Base-by-base conservation (phyloP, 208 protist genomes). In the Porcisia hertigi region DNA sequence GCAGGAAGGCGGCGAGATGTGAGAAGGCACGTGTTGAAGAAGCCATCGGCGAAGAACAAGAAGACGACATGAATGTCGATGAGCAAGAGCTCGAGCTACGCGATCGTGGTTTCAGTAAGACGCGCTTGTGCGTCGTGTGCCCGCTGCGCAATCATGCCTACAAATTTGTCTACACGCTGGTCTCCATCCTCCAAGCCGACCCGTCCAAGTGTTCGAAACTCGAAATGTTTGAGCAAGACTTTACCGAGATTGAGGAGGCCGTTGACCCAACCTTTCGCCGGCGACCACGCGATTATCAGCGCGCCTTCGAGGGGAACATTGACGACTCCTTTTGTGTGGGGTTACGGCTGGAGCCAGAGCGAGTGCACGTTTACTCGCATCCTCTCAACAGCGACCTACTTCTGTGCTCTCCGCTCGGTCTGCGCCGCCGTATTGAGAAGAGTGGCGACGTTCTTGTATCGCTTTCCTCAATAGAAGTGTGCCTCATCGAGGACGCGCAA, bases 251-350 rank as follows among this genome's bases (percentile, higher is more conserved):
- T 34, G 88, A 92, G 45, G 96, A 98, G 76, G 86, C 92, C 3
- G 75, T 94, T 47, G 94, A 98, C 72, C 85, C 88, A 11, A 96
- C 94, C 41, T 97, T 97, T 74, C 65, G 76, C 55, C 84, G 90
- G 52, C 92, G 97, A 49, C 89, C 95, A 53, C 83, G 83, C 20
- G 97, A 99, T 73, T 99, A 95, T 77, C 88, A 95, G 79, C 77
- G 95, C 52, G 85, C 94, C 75, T 99, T 99, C 70, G 86, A 92
- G 49, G 98, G 98, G 63, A 99, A 99, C 84, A 97, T 97, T 62
- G 97, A 99, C 77, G 98, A 99, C 82, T 82, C 89, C 63, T 99
- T 99, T 87, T 94, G 93, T 73, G 86, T 99, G 14, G 98, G 98
- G 14, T 72, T 99, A 11, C 87, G 86, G 2, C 73, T 95, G 23